These are phyloP conservation scores for Arthroderma sp. DNA, from an alignment of 2,329 filamentous ascomycete genomes.

Conservation along the genomic window DNA sequence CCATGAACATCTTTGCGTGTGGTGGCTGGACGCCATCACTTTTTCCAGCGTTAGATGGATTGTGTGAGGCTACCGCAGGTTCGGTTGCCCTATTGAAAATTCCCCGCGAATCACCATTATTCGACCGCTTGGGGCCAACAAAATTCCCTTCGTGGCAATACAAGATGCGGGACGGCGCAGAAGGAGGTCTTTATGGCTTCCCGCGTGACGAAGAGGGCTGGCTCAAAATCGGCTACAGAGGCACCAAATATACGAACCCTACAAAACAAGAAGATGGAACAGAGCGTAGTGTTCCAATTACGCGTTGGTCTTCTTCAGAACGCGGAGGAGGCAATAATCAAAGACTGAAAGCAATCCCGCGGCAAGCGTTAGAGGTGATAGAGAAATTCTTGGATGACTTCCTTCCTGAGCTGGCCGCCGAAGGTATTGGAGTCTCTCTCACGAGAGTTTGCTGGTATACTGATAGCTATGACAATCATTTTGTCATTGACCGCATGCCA, in stretches of 20 bases:
- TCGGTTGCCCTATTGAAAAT: constrained; percentile 34
- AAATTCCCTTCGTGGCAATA: constrained; percentile 36
- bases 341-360: constrained; percentile 6
- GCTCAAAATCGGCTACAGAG: constrained; percentile 40
- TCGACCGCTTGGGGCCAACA: constrained; percentile 28
- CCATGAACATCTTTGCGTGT: too few relatives aligned
- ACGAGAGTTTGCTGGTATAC: constrained; percentile 34
- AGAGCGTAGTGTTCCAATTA: constrained; percentile 30
- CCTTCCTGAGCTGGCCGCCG: constrained; percentile 30
- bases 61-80: constrained; percentile 39
- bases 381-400: constrained; percentile 26
- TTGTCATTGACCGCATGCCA: constrained; percentile 40
- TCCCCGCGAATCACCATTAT: constrained; percentile 26
- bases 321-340: background rate
- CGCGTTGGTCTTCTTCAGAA: constrained; percentile 20
- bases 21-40: too few relatives aligned
- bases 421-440: constrained; percentile 27
- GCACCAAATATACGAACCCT: constrained; percentile 39
- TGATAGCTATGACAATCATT: constrained; percentile 35
- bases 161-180: constrained; percentile 22
- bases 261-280: constrained; percentile 22
- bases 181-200: constrained; percentile 30
- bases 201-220: constrained; percentile 24
- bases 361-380: constrained; percentile 13
- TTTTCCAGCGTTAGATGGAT: constrained; percentile 17